phyloP scores from a whole-genome alignment of 2,329 filamentous ascomycete species.

The Fusarium sp. region DNA sequence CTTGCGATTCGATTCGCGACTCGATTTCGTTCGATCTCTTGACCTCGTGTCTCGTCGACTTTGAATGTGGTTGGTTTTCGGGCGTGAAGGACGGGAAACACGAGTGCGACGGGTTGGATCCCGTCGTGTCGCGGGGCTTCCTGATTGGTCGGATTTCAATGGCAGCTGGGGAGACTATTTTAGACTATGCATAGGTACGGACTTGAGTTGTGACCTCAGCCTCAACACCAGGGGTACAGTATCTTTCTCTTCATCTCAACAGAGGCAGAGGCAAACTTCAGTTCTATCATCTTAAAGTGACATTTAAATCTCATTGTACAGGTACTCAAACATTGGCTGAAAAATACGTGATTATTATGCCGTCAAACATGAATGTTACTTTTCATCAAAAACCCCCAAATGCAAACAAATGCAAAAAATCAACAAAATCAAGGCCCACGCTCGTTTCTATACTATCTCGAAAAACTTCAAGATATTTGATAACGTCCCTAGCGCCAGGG shows the following conservation, averaged over 20 bases:
- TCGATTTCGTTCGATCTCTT: conserved; percentile 9
- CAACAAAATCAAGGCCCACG: conserved; percentile 28
- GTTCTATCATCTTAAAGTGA: background rate
- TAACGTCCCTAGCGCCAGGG: conserved; percentile 35
- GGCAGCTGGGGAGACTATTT: conserved; percentile 28
- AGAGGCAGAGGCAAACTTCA: background rate
- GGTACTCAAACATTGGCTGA: background rate
- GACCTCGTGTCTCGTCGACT: conserved; percentile 13
- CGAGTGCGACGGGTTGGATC: conserved; percentile 40
- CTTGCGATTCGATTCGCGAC: background rate
- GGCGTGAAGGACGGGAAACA: conserved; percentile 37
- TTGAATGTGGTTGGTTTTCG: conserved; percentile 28
- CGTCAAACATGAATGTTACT: conserved; percentile 27
- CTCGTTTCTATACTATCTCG: conserved; percentile 32
- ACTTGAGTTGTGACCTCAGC: background rate
- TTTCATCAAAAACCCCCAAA: conserved; percentile 30
- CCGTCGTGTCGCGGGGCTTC: conserved; percentile 36
- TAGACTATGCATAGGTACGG: conserved; percentile 14
- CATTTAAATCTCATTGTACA: background rate
- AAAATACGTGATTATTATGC: conserved; percentile 31
- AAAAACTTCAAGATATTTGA: conserved; percentile 15
- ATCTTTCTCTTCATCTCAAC: background rate
- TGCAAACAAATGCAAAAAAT: conserved; percentile 9
- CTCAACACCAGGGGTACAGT: background rate
- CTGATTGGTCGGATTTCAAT: conserved; percentile 36